phyloP scores from a whole-genome alignment of 73 alveolate genomes.

The Stentor roeselii region DNA sequence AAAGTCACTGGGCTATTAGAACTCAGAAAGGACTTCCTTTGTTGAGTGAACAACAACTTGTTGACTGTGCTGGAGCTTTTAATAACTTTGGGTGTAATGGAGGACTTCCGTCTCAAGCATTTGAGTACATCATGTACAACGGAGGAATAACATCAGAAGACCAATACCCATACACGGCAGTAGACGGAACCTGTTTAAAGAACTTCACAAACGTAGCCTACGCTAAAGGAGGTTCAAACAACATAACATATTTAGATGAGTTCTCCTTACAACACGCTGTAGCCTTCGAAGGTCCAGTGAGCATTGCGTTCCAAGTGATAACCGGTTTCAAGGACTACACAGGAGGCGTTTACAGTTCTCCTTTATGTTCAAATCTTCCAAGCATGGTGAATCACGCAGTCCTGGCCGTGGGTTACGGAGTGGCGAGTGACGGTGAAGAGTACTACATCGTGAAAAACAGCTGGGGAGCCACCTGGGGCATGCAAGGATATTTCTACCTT shows the following conservation, averaged over 20 bases:
- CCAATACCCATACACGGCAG: slow-evolving; percentile 13
- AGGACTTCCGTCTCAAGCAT: slow-evolving; percentile 70
- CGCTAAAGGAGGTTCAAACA: slow-evolving; percentile 18
- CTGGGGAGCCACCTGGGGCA: slow-evolving; percentile 91
- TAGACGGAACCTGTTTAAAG: neutral
- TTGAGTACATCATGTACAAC: slow-evolving; percentile 36
- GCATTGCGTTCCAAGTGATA: slow-evolving; percentile 59
- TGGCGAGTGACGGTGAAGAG: slow-evolving; percentile 29
- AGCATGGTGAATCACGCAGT: slow-evolving; percentile 88
- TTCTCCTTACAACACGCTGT: slow-evolving; percentile 35
- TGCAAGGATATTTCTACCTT: slow-evolving; percentile 74
- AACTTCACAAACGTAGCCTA: neutral
- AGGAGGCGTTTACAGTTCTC: slow-evolving; percentile 57
- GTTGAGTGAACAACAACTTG: slow-evolving; percentile 48
- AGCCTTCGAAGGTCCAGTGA: slow-evolving; percentile 60
- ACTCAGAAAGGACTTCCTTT: slow-evolving; percentile 13
- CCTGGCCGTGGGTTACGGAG: slow-evolving; percentile 88
- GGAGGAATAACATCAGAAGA: slow-evolving; percentile 2
- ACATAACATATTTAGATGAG: slow-evolving; percentile 48
- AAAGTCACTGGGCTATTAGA: slow-evolving; percentile 38
- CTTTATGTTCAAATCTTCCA: slow-evolving; percentile 43
- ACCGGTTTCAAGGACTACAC: slow-evolving; percentile 57
- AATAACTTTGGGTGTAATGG: slow-evolving; percentile 82
- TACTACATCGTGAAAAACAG: slow-evolving; percentile 82
- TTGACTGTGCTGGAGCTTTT: slow-evolving; percentile 78